Percentiles rank a stretch among this genome's conserved stretches.
These are phyloP conservation scores for Oldenlandia corymbosa DNA, from an alignment of 257 asterid species.

Conservation along the genomic window DNA sequence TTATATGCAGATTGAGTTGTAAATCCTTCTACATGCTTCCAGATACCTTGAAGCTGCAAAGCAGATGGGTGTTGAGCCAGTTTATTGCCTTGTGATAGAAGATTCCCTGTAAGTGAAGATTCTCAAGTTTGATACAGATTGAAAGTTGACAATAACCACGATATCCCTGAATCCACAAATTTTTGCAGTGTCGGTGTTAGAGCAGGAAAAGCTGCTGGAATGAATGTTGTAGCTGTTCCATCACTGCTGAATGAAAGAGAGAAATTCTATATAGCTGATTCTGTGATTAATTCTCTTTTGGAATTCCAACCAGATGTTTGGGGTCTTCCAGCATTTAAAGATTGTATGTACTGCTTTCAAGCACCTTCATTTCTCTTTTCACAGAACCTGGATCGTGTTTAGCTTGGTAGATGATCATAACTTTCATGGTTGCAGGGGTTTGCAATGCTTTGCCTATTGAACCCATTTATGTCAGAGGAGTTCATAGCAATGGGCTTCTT, in stretches of 20 bases:
- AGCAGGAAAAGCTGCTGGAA: slow-evolving; percentile 90
- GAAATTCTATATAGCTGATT: slow-evolving; percentile 59
- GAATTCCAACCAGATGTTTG: slow-evolving; percentile 70
- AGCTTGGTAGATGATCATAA: slow-evolving; percentile 2
- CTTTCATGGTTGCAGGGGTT: slow-evolving; percentile 49
- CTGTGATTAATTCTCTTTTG: slow-evolving; percentile 58
- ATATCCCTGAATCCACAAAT: not conserved
- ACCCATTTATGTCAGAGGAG: slow-evolving; percentile 47
- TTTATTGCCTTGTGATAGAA: slow-evolving; percentile 76
- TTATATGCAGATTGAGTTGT: not conserved
- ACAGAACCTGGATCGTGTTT: slow-evolving; percentile 1
- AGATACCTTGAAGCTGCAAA: slow-evolving; percentile 93
- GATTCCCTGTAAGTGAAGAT: slow-evolving; percentile 65
- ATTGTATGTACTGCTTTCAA: slow-evolving; percentile 41
- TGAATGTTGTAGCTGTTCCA: slow-evolving; percentile 88
- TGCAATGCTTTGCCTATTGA: slow-evolving; percentile 56
- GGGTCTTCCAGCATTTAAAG: slow-evolving; percentile 85
- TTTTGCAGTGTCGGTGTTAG: slow-evolving; percentile 70
- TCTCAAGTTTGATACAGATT: not conserved
- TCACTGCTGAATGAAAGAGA: slow-evolving; percentile 53
- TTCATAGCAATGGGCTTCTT: slow-evolving; percentile 45
- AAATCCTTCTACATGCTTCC: slow-evolving; percentile 19
- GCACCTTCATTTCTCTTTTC: not conserved
- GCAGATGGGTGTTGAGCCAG: slow-evolving; percentile 59
- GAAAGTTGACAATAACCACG: not conserved